These are phyloP conservation scores for Akanthomyces lecanii DNA, from an alignment of 2,329 filamentous ascomycete species.

Conservation along the genomic window DNA sequence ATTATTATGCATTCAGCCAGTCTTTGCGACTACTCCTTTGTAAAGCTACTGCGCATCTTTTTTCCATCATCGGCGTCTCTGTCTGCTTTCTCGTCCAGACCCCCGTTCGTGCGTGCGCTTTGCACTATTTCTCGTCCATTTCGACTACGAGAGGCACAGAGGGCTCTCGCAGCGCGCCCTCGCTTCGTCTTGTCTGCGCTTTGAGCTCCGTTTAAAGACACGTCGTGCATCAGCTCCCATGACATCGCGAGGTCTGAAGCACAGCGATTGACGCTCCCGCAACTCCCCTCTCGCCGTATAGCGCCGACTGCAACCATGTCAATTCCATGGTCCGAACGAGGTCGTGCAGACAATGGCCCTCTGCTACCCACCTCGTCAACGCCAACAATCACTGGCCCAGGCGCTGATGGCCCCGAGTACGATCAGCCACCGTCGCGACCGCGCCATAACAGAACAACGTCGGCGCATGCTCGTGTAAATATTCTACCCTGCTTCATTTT, in stretches of 20 bases:
- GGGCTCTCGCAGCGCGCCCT: neutral
- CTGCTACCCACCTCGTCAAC: conserved; percentile 33
- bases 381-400: conserved; percentile 31
- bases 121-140: neutral
- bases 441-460: conserved; percentile 46
- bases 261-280: conserved; percentile 14
- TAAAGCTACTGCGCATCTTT: neutral
- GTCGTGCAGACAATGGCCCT: conserved; percentile 29
- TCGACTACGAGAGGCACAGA: neutral
- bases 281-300: neutral
- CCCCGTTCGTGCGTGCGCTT: neutral
- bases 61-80: neutral
- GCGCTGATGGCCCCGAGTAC: conserved; percentile 24
- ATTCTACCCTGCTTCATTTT: neutral
- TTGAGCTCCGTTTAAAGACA: conserved; percentile 2
- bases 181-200: neutral
- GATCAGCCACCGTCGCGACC: conserved; percentile 27
- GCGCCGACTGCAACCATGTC: conserved; percentile 30
- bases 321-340: conserved; percentile 34
- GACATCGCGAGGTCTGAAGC: conserved; percentile 8
- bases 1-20: neutral
- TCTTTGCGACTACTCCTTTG: conserved; percentile 11
- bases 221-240: conserved; percentile 17
- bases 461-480: conserved; percentile 52
- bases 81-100: neutral